Evolutionary conservation across 140 eudicot genomes (phyloP), one percentile per base, ranked within the genome.

Genomic region (Oenanthe javanica): DNA sequence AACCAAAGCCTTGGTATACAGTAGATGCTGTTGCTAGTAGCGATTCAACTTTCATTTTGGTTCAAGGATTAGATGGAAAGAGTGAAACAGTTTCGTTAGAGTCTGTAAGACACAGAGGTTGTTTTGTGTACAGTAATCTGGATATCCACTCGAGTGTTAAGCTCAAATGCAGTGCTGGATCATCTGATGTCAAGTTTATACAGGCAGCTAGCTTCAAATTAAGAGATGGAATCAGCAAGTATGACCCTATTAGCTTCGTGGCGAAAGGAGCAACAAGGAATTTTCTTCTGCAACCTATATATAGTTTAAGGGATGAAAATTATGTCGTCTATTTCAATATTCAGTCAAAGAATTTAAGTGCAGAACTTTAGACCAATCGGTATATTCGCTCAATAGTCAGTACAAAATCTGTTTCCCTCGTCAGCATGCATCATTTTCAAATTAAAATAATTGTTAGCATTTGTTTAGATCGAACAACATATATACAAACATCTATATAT

Each of bases 231-330:
- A 64, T 90, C 31, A 89, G 88, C 45, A 79, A 80, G 59, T 94
- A 92, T 84, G 88, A 94, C 84, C 93, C 98, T 46, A 83, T 94
- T 12, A 94, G 96, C 85, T 90, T 94, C 77, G 89, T 92, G 79
- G 97, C 89, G 10, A 90, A 89, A 83, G 98, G 97, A 76, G 63
- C 77, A 51, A 76, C 77, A 25, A 89, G 96, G 84, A 87, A 88
- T 78, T 93, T 86, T 63, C 77, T 91, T 55, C 70, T 93, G 69
- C 76, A 80, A 59, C 96, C 96, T 10, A 85, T 91, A 63, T 61
- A 82, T 79, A 89, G 93, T 79, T 64, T 93, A 52, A 88, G 88
- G 47, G 98, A 93, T 84, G 98, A 93, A 73, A 78, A 79, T 69
- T 91, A 89, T 72, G 88, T 89, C 4, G 91, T 91, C 9, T 93